Base-by-base conservation (phyloP, 164 flowering plant genomes). In the Cinnamomum micranthum region DNA sequence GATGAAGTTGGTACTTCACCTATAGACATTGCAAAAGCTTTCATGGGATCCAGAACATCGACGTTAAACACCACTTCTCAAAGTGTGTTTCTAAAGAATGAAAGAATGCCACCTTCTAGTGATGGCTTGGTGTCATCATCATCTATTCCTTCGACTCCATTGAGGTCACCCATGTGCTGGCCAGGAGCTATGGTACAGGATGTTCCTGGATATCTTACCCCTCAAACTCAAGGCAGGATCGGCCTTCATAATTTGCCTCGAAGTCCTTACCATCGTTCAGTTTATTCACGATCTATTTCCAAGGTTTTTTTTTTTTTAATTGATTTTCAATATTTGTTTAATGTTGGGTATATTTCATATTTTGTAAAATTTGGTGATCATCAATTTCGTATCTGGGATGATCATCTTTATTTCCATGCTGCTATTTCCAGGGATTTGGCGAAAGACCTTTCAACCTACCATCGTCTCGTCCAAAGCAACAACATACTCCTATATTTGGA, bases 11-110 rank as follows among this genome's bases (percentile, higher is more conserved):
- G 90, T 77, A 85, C 91, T 68, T 92, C 98, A 35, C 99, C 99
- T 17, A 77, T 90, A 78, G 98, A 96, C 4, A 86, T 92, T 86
- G 98, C 98, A 68, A 91, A 83, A 84, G 97, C 97, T 69, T 94
- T 86, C 78, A 94, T 94, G 98, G 87, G 86, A 65, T 64, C 75
- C 77, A 87, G 86, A 55, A 74, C 82, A 67, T 75, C 86, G 50
- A 94, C 85, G 25, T 33, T 51, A 51, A 84, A 84, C 71, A 51
- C 70, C 50, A 67, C 75, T 81, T 81, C 85, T 33, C 82, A 69
- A 76, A 80, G 78, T 76, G n/a, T 41, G n/a, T 28, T 64, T 6
- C 31, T 76, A 12, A 84, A 80, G 70, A 86, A 80, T 80, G 84
- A 83, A 75, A 80, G 71, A 71, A 64, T 75, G 68, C 73, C 79